Evolutionary conservation across 2,329 filamentous ascomycete species (phyloP).

Genomic region (Acrocalymma vagum): DNA sequence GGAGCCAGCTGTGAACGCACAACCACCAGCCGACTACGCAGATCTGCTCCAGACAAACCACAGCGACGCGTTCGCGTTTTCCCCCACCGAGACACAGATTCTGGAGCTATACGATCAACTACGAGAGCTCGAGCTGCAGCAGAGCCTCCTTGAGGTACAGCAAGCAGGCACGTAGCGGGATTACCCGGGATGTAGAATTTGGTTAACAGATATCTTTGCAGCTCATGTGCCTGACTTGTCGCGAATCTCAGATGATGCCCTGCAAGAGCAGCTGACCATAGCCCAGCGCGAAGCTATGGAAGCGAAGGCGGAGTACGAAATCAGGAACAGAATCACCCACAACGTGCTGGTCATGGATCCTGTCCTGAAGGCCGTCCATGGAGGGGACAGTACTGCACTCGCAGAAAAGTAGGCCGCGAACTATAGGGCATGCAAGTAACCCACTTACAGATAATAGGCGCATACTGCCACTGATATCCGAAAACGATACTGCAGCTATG

Average conservation of each 20-base stretch:
- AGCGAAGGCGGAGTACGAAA: slow-evolving; percentile 72
- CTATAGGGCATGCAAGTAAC: neutral
- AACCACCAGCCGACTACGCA: slow-evolving; percentile 25
- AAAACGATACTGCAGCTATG: slow-evolving; percentile 73
- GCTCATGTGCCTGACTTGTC: slow-evolving; percentile 36
- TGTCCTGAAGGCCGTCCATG: slow-evolving; percentile 79
- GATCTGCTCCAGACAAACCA: slow-evolving; percentile 54
- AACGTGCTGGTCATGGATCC: slow-evolving; percentile 77
- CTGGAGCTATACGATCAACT: slow-evolving; percentile 76
- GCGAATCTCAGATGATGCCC: slow-evolving; percentile 59
- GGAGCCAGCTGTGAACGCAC: slow-evolving; percentile 19
- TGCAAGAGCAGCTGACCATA: slow-evolving; percentile 59
- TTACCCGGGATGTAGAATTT: slow-evolving; percentile 1
- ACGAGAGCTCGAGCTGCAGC: slow-evolving; percentile 75
- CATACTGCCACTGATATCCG: slow-evolving; percentile 70
- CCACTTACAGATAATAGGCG: slow-evolving; percentile 58
- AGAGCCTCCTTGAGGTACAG: slow-evolving; percentile 67
- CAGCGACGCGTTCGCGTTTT: slow-evolving; percentile 64
- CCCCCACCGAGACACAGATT: slow-evolving; percentile 70
- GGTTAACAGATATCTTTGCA: slow-evolving; percentile 27
- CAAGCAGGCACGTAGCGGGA: slow-evolving; percentile 29
- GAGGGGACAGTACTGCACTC: slow-evolving; percentile 68
- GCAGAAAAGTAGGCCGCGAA: slow-evolving; percentile 69
- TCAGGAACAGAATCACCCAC: slow-evolving; percentile 74
- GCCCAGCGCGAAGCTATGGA: slow-evolving; percentile 74